Evolutionary conservation across 345 rosid genomes (phyloP).

Genomic region (Eucalyptus grandis): DNA sequence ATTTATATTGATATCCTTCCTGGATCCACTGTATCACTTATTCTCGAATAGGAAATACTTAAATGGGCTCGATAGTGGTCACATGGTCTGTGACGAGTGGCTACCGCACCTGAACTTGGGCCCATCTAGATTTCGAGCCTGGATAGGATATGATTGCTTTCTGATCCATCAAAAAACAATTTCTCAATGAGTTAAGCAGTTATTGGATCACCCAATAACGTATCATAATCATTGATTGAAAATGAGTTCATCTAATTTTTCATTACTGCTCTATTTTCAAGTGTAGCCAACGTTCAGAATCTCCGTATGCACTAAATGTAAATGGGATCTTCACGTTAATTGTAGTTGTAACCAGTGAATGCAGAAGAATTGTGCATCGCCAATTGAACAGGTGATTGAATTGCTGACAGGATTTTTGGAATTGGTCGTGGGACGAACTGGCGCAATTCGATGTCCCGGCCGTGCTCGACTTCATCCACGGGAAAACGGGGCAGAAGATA

Average conservation of each 20-base stretch:
- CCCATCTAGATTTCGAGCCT: neutral
- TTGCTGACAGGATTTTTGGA: slow-evolving; percentile 56
- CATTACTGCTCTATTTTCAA: neutral
- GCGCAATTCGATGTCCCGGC: slow-evolving; percentile 69
- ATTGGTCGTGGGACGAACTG: slow-evolving; percentile 96
- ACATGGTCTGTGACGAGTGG: neutral
- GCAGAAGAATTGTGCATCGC: neutral
- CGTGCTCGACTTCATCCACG: slow-evolving; percentile 41
- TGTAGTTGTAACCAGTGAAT: neutral
- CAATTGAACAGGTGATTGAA: neutral
- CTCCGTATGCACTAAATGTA: neutral
- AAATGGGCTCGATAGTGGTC: neutral
- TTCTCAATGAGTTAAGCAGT: too few relatives aligned
- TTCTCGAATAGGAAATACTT: neutral
- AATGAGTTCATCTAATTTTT: neutral
- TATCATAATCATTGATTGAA: too few relatives aligned
- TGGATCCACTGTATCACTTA: neutral
- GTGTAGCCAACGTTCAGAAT: neutral
- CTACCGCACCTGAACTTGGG: neutral
- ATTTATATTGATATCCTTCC: neutral
- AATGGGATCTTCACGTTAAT: neutral
- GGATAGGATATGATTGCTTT: neutral
- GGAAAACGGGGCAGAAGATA: slow-evolving; percentile 54
- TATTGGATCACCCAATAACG: too few relatives aligned
- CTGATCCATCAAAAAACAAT: too few relatives aligned